Evolutionary conservation across 2,329 filamentous ascomycete genomes (phyloP), one percentile per base, ranked within the genome.

Genomic region (Elsinoe batatas): DNA sequence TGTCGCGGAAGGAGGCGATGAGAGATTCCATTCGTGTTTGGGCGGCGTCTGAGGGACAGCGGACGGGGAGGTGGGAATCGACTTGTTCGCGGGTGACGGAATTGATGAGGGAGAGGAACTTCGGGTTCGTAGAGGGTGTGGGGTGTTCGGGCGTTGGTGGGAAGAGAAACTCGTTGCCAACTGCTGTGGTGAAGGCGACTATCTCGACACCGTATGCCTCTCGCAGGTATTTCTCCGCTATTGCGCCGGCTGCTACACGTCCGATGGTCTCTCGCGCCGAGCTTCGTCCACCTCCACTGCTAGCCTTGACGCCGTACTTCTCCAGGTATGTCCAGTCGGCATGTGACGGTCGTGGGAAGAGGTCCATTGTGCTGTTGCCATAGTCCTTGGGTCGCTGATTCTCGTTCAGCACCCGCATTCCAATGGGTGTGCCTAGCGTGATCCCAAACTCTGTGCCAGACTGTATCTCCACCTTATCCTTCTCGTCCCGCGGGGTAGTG

Each of bases 281-380:
- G 69, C 86, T 91, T 60, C 93, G 81, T 54, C 93, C 91, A 63
- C 93, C 91, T 57, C 93, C 91, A 59, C 84, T 90, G 69, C 83
- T 88, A 36, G 93, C 90, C 76, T 94, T 94, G 63, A 94, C 84
- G 57, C 91, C 91, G 71, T 98, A 98, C 75, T 97, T 97, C 71
- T 95, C 88, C 59, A 95, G 79, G 74, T 97, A 97, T 58, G 93
- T 97, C 82, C 87, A 96, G 73, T 97, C 91, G 58, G 93, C 91
- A 73, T 97, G 93, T 68, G 84, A 89, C 35, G 91, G 93, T 53
- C 93, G 81, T 3, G 93, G 93, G 78, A 86, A 97, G 60, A 83
- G 74, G 72, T 97, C 88, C 82, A 96, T 96, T 30, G 91, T 95
- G 68, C 82, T 81, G 72, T 83, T 81, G 56, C 87, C 87, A 72